A percentile compares a stretch with the other conserved stretches of the same genome.
phyloP scores from a whole-genome alignment of 1,284 basidiomycete species.

The Filobasidium uniguttulatum region DNA sequence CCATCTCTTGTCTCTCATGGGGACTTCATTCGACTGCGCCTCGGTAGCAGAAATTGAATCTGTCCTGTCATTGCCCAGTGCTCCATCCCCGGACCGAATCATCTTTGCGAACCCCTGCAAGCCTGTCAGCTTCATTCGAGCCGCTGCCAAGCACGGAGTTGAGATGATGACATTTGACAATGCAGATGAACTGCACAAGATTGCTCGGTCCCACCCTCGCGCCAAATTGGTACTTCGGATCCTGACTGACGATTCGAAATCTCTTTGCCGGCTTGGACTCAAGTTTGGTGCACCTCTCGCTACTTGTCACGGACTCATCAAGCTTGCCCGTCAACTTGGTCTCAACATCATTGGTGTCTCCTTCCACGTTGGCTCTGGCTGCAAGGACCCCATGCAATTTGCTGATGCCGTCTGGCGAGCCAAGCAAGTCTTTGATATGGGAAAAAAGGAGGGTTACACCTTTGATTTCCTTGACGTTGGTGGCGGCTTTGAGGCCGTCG shows the following conservation, averaged over 20 bases:
- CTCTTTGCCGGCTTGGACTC: conserved; percentile 79
- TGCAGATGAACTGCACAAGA: conserved; percentile 91
- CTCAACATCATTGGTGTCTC: conserved; percentile 87
- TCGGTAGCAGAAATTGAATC: conserved; percentile 84
- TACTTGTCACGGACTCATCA: conserved; percentile 64
- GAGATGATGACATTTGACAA: conserved; percentile 98
- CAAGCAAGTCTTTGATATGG: conserved; percentile 77
- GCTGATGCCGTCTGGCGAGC: conserved; percentile 79
- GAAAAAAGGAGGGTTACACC: conserved; percentile 59
- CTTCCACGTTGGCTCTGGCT: conserved; percentile 97
- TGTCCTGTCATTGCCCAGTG: conserved; percentile 58
- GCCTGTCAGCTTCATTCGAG: conserved; percentile 80
- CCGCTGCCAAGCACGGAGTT: conserved; percentile 63
- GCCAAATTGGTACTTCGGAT: conserved; percentile 89
- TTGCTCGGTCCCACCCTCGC: conserved; percentile 63
- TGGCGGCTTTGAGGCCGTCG: conserved; percentile 84
- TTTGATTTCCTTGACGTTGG: conserved; percentile 84
- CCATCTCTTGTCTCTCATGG: conserved; percentile 74
- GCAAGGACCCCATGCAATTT: conserved; percentile 82
- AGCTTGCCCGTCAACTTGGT: conserved; percentile 62
- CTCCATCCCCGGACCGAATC: conserved; percentile 46
- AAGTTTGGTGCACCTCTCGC: conserved; percentile 92
- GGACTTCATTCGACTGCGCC: conserved; percentile 95
- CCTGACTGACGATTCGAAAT: conserved; percentile 92
- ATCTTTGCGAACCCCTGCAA: conserved; percentile 99